phyloP scores from a whole-genome alignment of 768 basidiomycete species.

The Tylopilus sp. region DNA sequence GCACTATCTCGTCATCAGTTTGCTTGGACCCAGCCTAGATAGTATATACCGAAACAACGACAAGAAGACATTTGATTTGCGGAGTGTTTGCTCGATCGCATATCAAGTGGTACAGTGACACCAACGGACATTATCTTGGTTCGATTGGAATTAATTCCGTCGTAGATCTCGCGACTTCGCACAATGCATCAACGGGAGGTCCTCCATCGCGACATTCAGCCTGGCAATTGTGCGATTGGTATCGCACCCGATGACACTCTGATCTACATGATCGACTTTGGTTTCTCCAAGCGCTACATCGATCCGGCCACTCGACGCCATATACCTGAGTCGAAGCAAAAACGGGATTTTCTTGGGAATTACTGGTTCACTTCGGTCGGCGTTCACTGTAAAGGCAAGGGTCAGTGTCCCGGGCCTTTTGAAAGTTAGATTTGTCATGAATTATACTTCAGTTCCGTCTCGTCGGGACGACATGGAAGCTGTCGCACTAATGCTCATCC shows the following conservation, averaged over 20 bases:
- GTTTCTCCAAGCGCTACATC: slow-evolving; percentile 77
- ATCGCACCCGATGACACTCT: slow-evolving; percentile 51
- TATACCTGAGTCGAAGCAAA: slow-evolving; percentile 63
- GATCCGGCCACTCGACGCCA: slow-evolving; percentile 63
- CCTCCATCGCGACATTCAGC: slow-evolving; percentile 75
- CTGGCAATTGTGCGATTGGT: slow-evolving; percentile 73
- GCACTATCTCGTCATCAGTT: slow-evolving; percentile 75
- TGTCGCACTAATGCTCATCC: slow-evolving; percentile 73
- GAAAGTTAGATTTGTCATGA: slow-evolving; percentile 18
- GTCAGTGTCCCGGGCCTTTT: slow-evolving; percentile 34
- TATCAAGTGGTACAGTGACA: slow-evolving; percentile 63
- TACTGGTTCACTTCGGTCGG: slow-evolving; percentile 81
- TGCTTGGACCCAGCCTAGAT: slow-evolving; percentile 70
- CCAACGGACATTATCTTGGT: neutral
- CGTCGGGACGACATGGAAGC: slow-evolving; percentile 80
- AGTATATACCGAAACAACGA: slow-evolving; percentile 53
- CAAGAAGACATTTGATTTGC: slow-evolving; percentile 59
- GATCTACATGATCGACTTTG: slow-evolving; percentile 85
- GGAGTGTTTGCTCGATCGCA: slow-evolving; percentile 71
- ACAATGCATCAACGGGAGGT: slow-evolving; percentile 74
- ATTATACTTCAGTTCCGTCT: slow-evolving; percentile 55
- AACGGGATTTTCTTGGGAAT: slow-evolving; percentile 77
- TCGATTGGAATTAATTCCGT: slow-evolving; percentile 3
- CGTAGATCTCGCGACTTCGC: slow-evolving; percentile 66
- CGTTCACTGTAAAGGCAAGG: slow-evolving; percentile 75